phyloP scores from a whole-genome alignment of 768 basidiomycete species.

The Leucogyrophana mollusca region DNA sequence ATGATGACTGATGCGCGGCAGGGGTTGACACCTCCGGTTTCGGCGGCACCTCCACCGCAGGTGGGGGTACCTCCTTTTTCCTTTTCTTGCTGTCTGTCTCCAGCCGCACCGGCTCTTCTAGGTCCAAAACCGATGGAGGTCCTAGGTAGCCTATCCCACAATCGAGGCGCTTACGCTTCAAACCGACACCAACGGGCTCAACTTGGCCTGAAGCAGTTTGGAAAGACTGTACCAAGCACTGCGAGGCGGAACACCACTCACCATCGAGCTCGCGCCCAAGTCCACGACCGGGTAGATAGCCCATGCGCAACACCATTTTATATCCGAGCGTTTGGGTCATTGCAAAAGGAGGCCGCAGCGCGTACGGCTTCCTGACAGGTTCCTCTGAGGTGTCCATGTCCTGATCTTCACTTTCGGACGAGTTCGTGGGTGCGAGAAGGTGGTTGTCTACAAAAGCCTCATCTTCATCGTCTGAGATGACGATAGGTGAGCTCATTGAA shows the following conservation, averaged over 20 bases:
- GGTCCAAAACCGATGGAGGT: neutral
- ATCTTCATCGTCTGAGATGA: conserved; percentile 27
- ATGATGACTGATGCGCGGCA: no score
- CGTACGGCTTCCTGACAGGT: neutral
- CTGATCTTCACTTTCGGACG: neutral
- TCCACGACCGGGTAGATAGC: conserved; percentile 12
- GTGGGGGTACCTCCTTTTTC: conserved; percentile 6
- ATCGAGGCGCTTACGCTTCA: conserved; percentile 11
- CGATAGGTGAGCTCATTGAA: conserved; percentile 26
- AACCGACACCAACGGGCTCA: conserved; percentile 10
- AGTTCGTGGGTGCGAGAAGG: conserved; percentile 2
- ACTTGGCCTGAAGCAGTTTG: conserved; percentile 11
- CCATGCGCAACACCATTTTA: conserved; percentile 11
- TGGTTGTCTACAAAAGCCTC: conserved; percentile 13
- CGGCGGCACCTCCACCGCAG: no score
- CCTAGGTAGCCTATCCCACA: conserved; percentile 12
- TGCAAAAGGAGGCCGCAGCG: neutral
- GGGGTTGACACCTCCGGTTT: no score
- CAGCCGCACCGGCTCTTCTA: no score
- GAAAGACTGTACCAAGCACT: conserved; percentile 3
- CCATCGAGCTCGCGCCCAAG: conserved; percentile 11
- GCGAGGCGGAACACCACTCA: no score
- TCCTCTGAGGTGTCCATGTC: neutral
- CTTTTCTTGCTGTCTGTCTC: conserved; percentile 1
- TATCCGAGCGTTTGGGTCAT: conserved; percentile 7